Evolutionary conservation across 23 red algal genomes (phyloP).

Genomic region (Gracilaria domingensis): DNA sequence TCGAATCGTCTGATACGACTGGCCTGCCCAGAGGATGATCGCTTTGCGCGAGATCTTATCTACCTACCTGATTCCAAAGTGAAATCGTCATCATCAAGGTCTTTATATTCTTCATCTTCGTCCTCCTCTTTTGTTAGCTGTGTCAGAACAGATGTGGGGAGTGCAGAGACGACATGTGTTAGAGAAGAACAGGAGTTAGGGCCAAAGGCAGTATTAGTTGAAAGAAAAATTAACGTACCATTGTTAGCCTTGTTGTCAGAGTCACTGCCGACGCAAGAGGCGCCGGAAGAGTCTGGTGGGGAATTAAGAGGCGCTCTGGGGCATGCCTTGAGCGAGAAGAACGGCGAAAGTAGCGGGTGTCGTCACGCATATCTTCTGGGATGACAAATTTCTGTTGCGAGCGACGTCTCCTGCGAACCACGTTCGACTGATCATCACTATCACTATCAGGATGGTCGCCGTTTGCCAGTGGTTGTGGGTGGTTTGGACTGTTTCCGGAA

Average conservation of each 20-base stretch:
- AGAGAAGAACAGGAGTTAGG: background rate
- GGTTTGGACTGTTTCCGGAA: background rate
- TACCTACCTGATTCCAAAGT: conserved; percentile 22
- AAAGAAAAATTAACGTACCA: conserved; percentile 50
- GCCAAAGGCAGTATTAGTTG: background rate
- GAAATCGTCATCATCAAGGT: conserved; percentile 74
- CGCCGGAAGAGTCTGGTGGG: conserved; percentile 40
- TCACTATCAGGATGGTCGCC: conserved; percentile 42
- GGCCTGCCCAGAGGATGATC: background rate
- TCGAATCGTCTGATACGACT: conserved; percentile 6
- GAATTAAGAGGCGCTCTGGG: conserved; percentile 61
- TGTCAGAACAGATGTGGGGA: background rate
- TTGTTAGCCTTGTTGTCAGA: conserved; percentile 60
- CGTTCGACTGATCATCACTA: conserved; percentile 39
- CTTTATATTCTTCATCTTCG: conserved; percentile 56
- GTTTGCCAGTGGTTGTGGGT: background rate
- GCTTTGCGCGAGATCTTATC: conserved; percentile 23
- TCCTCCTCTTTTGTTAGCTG: conserved; percentile 45
- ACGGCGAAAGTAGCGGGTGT: conserved; percentile 68
- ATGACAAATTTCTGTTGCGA: conserved; percentile 50
- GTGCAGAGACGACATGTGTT: background rate
- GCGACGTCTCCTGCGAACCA: conserved; percentile 38
- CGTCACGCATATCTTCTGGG: conserved; percentile 70
- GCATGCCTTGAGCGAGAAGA: conserved; percentile 66
- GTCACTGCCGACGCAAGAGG: conserved; percentile 52